Evolutionary conservation across 306 rosid genomes (phyloP), one percentile per base, ranked within the genome.

Genomic region (Cucurbita maxima): DNA sequence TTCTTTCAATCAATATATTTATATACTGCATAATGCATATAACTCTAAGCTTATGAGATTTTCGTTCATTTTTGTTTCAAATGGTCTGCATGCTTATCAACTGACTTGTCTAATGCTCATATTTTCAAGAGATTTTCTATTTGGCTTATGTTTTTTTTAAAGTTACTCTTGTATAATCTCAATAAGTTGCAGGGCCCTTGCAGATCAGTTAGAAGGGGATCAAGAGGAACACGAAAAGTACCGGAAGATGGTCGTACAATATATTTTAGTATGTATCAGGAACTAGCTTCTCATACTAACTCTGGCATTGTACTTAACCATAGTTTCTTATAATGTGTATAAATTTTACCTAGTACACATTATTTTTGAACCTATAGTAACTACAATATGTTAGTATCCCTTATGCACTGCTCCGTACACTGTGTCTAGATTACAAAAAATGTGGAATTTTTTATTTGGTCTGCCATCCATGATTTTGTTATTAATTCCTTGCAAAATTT

Each of bases 121-220:
- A 8, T 64, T 64, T 43, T 43, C 51, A 10, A 43, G 14, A 63
- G n/a, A 64, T 64, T 41, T 43, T 64, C 8, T 18, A 43, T 19
- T 43, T 64, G n/a, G 2, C 22, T 64, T 43, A 3, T 43, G 37
- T 79, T 48, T 64, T 6, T 4, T 70, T 52, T 60, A 7, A 43
- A 9, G 3, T 47, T 58, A n/a, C 8, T 53, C 59, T 48, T 60
- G 48, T 55, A 40, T 50, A 45, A 18, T 53, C 58, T 58, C 76
- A 36, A 64, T 72, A 38, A 70, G 67, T 41, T 83, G 71, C 81
- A 90, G 97, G 85, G 87, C 90, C 67, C 85, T 90, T 79, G 92
- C 90, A 61, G 87, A 88, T 83, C 95, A 88, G 82, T 81, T 90
- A 85, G 97, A 90, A 77, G 92, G 97, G 25, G 81, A 88, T 58